Conservation (phyloP, 2,329 filamentous ascomycete species). For the Colletotrichum horii region DNA sequence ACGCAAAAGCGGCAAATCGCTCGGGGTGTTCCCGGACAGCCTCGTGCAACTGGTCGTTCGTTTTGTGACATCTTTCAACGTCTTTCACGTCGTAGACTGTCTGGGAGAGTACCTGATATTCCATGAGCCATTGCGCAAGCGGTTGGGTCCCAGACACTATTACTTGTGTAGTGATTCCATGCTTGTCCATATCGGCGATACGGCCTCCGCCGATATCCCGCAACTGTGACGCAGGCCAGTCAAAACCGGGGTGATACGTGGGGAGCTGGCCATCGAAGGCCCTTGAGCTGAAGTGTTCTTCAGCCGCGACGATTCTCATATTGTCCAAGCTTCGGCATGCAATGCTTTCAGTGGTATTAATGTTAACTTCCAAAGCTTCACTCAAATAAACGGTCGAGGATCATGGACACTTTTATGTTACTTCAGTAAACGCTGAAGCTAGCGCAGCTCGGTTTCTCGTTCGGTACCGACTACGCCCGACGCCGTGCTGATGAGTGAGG, state of each 20-base stretch:
- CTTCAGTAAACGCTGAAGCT: not conserved
- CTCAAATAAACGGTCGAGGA: rapidly evolving
- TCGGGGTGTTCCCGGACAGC: not conserved
- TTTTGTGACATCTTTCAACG: not conserved
- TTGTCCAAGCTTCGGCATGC: rapidly evolving
- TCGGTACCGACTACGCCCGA: not conserved
- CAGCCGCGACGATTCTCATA: not conserved
- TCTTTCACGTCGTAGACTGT: not conserved
- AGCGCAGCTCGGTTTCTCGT: not conserved
- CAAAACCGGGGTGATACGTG: not conserved
- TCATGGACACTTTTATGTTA: not conserved
- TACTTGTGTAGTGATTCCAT: not conserved
- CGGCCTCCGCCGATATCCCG: not conserved
- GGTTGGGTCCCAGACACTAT: too few species aligned
- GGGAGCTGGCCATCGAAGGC: not conserved
- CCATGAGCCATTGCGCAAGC: not conserved
- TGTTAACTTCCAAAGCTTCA: rapidly evolving
- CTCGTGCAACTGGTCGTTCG: not conserved
- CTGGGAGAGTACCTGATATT: not conserved
- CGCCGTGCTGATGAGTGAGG: not conserved
- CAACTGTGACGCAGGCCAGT: not conserved
- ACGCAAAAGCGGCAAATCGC: not conserved
- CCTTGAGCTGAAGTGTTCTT: not conserved
- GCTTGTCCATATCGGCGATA: not conserved
- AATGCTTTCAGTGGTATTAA: not conserved